A percentile compares a stretch with the other conserved stretches of the same genome.
Evolutionary conservation across 805 yeast species (phyloP).

Genomic region (Blastobotrys robertii): DNA sequence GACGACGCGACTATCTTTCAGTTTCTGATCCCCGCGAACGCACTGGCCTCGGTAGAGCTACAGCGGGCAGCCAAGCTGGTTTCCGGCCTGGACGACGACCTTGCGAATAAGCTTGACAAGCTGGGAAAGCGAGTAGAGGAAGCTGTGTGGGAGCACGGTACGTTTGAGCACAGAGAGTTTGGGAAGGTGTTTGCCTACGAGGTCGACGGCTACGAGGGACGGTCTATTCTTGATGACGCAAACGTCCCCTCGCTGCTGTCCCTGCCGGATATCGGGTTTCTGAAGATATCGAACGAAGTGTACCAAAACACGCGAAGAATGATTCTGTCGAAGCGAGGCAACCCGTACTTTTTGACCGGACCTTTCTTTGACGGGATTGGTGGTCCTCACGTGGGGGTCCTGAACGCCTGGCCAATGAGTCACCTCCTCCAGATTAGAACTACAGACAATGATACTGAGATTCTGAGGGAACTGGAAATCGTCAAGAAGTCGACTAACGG

Average conservation of each 20-base stretch:
- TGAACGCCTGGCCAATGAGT: constrained; percentile 88
- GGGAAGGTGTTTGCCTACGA: constrained; percentile 84
- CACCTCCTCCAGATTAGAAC: constrained; percentile 68
- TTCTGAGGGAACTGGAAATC: constrained; percentile 37
- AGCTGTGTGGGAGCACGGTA: constrained; percentile 57
- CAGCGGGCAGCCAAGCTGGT: constrained; percentile 25
- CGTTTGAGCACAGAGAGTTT: constrained; percentile 53
- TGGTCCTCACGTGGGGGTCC: constrained; percentile 81
- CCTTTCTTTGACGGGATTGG: constrained; percentile 65
- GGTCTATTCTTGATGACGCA: constrained; percentile 79
- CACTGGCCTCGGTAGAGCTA: constrained; percentile 61
- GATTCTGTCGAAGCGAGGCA: constrained; percentile 59
- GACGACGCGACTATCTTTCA: constrained; percentile 80
- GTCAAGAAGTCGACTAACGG: constrained; percentile 57
- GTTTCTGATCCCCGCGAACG: constrained; percentile 78
- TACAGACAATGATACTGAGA: constrained; percentile 60
- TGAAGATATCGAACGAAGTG: constrained; percentile 39
- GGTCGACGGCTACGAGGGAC: constrained; percentile 77
- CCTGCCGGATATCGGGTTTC: constrained; percentile 69
- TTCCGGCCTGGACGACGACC: constrained; percentile 6
- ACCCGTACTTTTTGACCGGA: constrained; percentile 70
- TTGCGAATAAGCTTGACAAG: constrained; percentile 19
- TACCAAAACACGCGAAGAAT: constrained; percentile 74
- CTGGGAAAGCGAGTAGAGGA: constrained; percentile 34
- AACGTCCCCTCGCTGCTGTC: constrained; percentile 76